Conservation (phyloP, 2,329 filamentous ascomycete species). For the Fusarium sp. region DNA sequence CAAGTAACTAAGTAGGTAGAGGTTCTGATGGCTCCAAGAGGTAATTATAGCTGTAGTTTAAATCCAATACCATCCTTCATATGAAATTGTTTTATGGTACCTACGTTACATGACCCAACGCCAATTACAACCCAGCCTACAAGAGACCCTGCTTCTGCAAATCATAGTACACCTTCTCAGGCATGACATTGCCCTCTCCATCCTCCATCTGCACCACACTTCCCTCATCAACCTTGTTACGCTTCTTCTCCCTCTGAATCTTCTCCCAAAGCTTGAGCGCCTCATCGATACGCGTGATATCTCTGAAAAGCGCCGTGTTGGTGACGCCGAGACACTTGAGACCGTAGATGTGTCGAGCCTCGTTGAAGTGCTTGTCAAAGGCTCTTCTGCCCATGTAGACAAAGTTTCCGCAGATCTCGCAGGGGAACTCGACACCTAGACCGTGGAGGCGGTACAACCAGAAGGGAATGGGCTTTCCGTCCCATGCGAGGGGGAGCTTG, state of each 20-base stretch:
- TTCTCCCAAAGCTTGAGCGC: conserved; percentile 92
- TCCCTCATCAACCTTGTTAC: conserved; percentile 79
- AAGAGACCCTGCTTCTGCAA: conserved; percentile 91
- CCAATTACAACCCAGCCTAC: conserved; percentile 53
- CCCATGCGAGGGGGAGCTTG: conserved; percentile 96
- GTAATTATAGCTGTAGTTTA: background rate
- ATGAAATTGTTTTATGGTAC: background rate
- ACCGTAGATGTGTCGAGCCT: conserved; percentile 91
- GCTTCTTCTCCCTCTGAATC: conserved; percentile 87
- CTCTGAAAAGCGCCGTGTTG: conserved; percentile 89
- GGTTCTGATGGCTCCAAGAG: background rate
- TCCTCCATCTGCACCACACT: conserved; percentile 99
- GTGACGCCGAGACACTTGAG: conserved; percentile 94
- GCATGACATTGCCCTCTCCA: conserved; percentile 97
- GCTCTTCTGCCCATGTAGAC: conserved; percentile 98
- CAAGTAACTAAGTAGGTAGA: background rate
- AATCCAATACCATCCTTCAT: background rate
- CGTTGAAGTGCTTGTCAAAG: conserved; percentile 99
- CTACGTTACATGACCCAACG: background rate
- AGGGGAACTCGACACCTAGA: conserved; percentile 92
- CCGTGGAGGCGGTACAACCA: conserved; percentile 99
- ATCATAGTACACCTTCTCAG: conserved; percentile 97
- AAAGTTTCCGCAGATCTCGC: conserved; percentile 97
- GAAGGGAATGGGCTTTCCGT: conserved; percentile 98
- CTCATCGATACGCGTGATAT: conserved; percentile 93